Conservation (phyloP, 495 filamentous ascomycete species). For the Neurospora sp. region DNA sequence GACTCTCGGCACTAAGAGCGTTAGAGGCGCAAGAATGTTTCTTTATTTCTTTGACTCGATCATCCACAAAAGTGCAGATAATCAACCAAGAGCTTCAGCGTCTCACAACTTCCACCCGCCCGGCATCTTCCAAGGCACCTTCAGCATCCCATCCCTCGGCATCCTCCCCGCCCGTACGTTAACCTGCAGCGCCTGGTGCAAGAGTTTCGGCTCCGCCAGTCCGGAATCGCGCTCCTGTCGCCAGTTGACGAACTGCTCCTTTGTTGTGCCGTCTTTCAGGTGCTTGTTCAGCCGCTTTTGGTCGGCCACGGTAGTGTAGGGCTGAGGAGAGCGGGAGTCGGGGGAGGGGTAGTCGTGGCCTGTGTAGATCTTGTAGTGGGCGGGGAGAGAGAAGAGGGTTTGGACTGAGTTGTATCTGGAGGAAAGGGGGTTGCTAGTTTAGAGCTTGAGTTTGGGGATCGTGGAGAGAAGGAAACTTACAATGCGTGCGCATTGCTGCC, state of each 20-base stretch:
- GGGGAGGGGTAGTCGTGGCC: constrained; percentile 42
- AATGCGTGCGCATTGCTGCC: constrained; percentile 39
- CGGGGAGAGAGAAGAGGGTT: constrained; percentile 37
- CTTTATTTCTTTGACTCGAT: not conserved
- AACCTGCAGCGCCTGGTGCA: constrained; percentile 49
- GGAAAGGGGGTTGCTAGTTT: not conserved
- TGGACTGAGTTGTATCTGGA: constrained; percentile 25
- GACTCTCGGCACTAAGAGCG: not conserved
- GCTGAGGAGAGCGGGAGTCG: constrained; percentile 18
- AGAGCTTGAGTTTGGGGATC: not conserved
- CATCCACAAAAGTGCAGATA: not conserved
- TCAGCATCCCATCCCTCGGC: constrained; percentile 35
- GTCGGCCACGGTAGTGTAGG: constrained; percentile 41
- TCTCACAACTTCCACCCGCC: not conserved
- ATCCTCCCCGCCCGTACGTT: constrained; percentile 48
- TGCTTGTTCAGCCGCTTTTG: constrained; percentile 46
- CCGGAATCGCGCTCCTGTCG: constrained; percentile 37
- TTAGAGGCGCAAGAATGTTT: not conserved
- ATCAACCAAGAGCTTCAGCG: not conserved
- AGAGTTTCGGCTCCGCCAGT: constrained; percentile 39
- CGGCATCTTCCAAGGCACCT: constrained; percentile 26
- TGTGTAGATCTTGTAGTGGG: constrained; percentile 37
- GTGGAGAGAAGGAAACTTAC: constrained; percentile 11
- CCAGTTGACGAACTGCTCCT: constrained; percentile 40
- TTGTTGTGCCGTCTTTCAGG: constrained; percentile 27